Base-by-base conservation (phyloP, 2,329 filamentous ascomycete species). In the Botrytis hyacinthi region DNA sequence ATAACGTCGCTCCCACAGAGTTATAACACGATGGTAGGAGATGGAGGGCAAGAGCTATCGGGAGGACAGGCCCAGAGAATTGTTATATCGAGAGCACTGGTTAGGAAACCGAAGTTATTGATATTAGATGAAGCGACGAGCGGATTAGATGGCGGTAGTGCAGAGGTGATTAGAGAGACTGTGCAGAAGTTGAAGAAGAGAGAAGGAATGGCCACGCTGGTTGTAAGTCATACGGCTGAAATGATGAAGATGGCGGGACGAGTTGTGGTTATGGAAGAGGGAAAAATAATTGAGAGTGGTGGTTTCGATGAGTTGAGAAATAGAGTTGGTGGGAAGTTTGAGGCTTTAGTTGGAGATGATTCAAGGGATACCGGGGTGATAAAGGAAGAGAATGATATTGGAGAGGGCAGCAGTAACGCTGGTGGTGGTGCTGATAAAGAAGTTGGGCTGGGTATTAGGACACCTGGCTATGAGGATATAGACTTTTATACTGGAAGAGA, bases 81-180 rank as follows among this genome's bases (percentile, higher is more conserved):
- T 2, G 91, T 90, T 32, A 94, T 98, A 74, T 94, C 95, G 0
- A 86, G 95, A 1, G 94, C 94, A 0, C 84, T 98, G 0, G 87
- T 92, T 0, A 87, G 93, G 0, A 84, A 86, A 22, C 94, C 94
- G 0, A 86, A 87, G 59, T 84, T 98, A 3, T 83, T 98, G 26
- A 87, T 98, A 3, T 83, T 98, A 2, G 95, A 98, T 78, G 95
- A 98, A 83, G 93, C 94, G 1, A 98, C 95, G 0, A 93, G 90
- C 40, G 91, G 92, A 0, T 84, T 98, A 0, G 95, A 98, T 79
- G 85, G 87, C 0, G 88, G 91, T 77, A 91, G 87, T 57, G 90
- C 93, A 0, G 86, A 86, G 4, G 82, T 86, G 2, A 87, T 98
- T 5, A 85, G 92, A 20, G 82, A 87, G 14, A 91, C 91, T 0